Base-by-base conservation (phyloP, 1,139 yeast genomes). In the Hyphopichia buzzinii region DNA sequence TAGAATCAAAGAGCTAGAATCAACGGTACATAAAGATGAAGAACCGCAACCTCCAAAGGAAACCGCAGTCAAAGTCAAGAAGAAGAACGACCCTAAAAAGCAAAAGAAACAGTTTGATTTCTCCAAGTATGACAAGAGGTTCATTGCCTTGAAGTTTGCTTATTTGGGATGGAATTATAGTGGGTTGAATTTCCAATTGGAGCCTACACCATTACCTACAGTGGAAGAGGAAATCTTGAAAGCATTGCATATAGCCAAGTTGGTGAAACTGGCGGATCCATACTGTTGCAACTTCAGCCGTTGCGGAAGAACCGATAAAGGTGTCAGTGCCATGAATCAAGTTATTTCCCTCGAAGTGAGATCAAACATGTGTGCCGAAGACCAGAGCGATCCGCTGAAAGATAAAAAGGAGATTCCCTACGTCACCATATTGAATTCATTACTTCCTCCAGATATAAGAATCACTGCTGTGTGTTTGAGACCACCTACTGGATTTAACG, bases 291-390 rank as follows among this genome's bases (percentile, higher is more conserved):
- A 74, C 12, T 90, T 90, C 57, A 84, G 95, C 47, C 67, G 98
- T 43, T 94, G 98, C 62, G 99, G 99, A 0, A 71, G 99, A 50
- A 92, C 99, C 0, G 99, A 92, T 52, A 83, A 81, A 48, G 98
- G 98, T 11, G 99, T 92, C 5, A 86, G 96, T 63, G 98, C 99
- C 0, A 78, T 92, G 83, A 86, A 88, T 49, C 99, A 92, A 59
- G 98, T 92, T 6, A 83, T 92, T 10, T 81, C 96, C 0, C 65
- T 92, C 29, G 64, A 71, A 16, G 83, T 92, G 17, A 70, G 99
- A 44, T 87, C 97, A 0, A 67, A 72, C 22, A 59, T 92, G 34
- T 51, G 74, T 0, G 54, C 59, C 1, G 72, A 65, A 31, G 85
- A 88, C 35, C 90, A 88, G 46, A 30, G 39, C n/a, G 70, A 75